Conservation (phyloP, 441 rosid species). For the Geranium incanum region DNA sequence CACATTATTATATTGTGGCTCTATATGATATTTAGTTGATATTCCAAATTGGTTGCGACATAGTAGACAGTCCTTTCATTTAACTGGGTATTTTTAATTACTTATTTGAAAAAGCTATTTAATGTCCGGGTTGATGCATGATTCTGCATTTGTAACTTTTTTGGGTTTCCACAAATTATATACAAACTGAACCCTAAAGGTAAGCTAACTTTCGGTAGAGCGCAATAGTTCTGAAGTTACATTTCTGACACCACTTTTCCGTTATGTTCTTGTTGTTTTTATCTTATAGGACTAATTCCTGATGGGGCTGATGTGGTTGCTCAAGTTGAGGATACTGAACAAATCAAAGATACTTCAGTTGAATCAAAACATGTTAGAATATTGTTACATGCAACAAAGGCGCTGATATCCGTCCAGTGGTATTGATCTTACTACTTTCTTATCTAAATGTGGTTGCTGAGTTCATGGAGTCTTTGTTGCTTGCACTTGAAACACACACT, state of each 20-base stretch:
- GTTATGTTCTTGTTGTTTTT: conserved; percentile 8
- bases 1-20: background rate
- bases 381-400: conserved; percentile 59
- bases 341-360: conserved; percentile 28
- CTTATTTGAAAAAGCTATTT: background rate
- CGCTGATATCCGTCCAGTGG: conserved; percentile 90
- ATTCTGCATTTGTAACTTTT: background rate
- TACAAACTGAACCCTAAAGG: background rate
- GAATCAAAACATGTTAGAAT: conserved; percentile 52
- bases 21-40: background rate
- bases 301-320: conserved; percentile 96
- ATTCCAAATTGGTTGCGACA: background rate
- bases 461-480: conserved; percentile 88
- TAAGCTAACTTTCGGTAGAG: background rate
- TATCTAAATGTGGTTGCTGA: conserved; percentile 65
- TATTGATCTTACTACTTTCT: conserved; percentile 29
- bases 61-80: background rate
- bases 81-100: background rate
- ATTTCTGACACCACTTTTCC: background rate
- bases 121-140: background rate
- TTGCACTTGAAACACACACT: conserved; percentile 79
- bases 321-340: conserved; percentile 88
- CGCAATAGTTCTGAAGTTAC: background rate
- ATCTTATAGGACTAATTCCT: conserved; percentile 73
- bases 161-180: background rate